Percentiles rank a stretch among this genome's conserved stretches.
Evolutionary conservation across 345 rosid species (phyloP).

Genomic region (Brassica carinata): DNA sequence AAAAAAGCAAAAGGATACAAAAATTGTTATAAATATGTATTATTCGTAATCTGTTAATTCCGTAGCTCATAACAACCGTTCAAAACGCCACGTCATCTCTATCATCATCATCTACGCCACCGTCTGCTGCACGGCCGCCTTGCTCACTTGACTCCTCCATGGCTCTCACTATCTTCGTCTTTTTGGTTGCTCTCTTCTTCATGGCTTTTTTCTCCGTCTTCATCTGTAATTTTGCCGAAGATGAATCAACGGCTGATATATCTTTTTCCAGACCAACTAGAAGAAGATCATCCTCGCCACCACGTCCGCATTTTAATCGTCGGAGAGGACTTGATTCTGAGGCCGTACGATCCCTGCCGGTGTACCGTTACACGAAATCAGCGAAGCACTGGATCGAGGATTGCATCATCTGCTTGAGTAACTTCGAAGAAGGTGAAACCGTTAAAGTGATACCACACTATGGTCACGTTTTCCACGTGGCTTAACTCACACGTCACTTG

Average conservation of each 20-base stretch:
- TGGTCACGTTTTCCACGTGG: slow-evolving; percentile 70
- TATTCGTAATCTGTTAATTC: too few relatives aligned
- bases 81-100: slow-evolving; percentile 24
- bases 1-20: too few relatives aligned
- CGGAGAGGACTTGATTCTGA: slow-evolving; percentile 21
- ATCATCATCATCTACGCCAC: slow-evolving; percentile 6
- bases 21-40: too few relatives aligned
- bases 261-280: slow-evolving; percentile 14
- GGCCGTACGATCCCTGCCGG: slow-evolving; percentile 50
- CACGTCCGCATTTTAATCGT: background rate
- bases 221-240: slow-evolving; percentile 47
- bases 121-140: background rate
- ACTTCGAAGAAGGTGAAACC: slow-evolving; percentile 51
- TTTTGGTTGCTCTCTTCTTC: slow-evolving; percentile 56
- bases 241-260: slow-evolving; percentile 20
- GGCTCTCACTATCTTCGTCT: slow-evolving; percentile 52
- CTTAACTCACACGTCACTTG: slow-evolving; percentile 51
- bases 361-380: slow-evolving; percentile 42
- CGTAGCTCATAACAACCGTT: slow-evolving; percentile 6
- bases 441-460: slow-evolving; percentile 54
- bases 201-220: slow-evolving; percentile 62
- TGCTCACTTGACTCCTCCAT: slow-evolving; percentile 45
- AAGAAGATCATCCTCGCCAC: slow-evolving; percentile 2
- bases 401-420: slow-evolving; percentile 65
- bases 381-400: slow-evolving; percentile 48